Evolutionary conservation across 257 asterid species (phyloP).

Genomic region (Lantana camara): DNA sequence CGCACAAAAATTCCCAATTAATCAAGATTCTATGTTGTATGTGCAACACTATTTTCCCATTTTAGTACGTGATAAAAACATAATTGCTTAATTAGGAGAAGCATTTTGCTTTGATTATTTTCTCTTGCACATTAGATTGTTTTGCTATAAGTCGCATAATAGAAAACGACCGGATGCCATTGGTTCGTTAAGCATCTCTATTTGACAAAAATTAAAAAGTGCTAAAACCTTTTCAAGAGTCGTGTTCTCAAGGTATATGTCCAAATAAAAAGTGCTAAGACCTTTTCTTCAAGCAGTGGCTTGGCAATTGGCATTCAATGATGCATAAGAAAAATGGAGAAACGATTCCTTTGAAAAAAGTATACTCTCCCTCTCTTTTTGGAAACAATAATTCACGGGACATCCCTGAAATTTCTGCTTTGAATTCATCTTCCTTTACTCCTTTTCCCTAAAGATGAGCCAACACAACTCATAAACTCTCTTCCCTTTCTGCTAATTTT

Average conservation of each 20-base stretch:
- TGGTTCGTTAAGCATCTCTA: neutral
- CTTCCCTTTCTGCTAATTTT: constrained; percentile 25
- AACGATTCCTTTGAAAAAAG: constrained; percentile 9
- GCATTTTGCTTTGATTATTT: neutral
- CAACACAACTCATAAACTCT: constrained; percentile 35
- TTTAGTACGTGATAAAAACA: too few relatives aligned
- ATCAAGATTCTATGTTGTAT: too few relatives aligned
- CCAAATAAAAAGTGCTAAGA: constrained; percentile 20
- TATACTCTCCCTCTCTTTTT: neutral
- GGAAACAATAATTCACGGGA: constrained; percentile 57
- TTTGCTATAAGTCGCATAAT: neutral
- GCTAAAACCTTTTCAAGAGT: too few relatives aligned
- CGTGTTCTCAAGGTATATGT: neutral
- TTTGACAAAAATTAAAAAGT: too few relatives aligned
- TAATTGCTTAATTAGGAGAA: neutral
- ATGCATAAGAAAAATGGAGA: constrained; percentile 29
- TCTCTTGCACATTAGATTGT: neutral
- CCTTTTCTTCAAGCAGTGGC: constrained; percentile 31
- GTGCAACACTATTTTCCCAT: too few relatives aligned
- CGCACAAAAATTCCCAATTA: too few relatives aligned
- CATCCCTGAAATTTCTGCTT: constrained; percentile 44
- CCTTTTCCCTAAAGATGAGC: constrained; percentile 8
- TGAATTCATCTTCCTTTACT: constrained; percentile 46
- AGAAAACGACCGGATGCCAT: neutral
- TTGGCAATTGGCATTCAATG: constrained; percentile 31